Evolutionary conservation across 768 basidiomycete species (phyloP).

Genomic region (Clavaria fumosa): DNA sequence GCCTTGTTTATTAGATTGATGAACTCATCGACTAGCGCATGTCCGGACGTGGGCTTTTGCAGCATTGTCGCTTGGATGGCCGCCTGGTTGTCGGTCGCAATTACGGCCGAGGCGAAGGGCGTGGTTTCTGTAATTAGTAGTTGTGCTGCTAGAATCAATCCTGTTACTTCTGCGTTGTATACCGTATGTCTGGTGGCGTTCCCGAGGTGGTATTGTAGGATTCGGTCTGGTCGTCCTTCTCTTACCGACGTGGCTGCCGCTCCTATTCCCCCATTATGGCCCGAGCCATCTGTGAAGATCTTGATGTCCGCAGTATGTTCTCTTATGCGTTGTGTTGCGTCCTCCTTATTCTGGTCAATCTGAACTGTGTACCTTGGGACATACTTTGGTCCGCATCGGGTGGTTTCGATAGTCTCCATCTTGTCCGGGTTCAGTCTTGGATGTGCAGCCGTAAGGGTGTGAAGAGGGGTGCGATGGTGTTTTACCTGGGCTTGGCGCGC

Average conservation of each 20-base stretch:
- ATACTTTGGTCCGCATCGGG: too few relatives aligned
- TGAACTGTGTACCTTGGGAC: conserved; percentile 3
- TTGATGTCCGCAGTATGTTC: conserved; percentile 3
- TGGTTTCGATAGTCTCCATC: too few relatives aligned
- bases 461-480: conserved; percentile 7
- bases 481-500: conserved; percentile 3
- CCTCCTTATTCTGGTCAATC: conserved; percentile 2
- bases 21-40: conserved; percentile 6
- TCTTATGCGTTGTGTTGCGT: background rate
- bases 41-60: background rate
- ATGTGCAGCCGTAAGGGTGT: too few relatives aligned
- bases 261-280: conserved; percentile 1
- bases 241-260: conserved; percentile 7
- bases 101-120: background rate
- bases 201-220: conserved; percentile 12
- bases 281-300: conserved; percentile 7
- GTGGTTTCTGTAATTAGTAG: conserved; percentile 12
- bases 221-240: background rate
- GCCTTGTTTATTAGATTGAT: background rate
- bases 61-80: conserved; percentile 1
- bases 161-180: conserved; percentile 19
- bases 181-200: conserved; percentile 13
- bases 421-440: too few relatives aligned
- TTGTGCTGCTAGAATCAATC: conserved; percentile 14
- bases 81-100: conserved; percentile 10